Evolutionary conservation across 2,329 filamentous ascomycete genomes (phyloP).

Genomic region (Fusarium temperatum): DNA sequence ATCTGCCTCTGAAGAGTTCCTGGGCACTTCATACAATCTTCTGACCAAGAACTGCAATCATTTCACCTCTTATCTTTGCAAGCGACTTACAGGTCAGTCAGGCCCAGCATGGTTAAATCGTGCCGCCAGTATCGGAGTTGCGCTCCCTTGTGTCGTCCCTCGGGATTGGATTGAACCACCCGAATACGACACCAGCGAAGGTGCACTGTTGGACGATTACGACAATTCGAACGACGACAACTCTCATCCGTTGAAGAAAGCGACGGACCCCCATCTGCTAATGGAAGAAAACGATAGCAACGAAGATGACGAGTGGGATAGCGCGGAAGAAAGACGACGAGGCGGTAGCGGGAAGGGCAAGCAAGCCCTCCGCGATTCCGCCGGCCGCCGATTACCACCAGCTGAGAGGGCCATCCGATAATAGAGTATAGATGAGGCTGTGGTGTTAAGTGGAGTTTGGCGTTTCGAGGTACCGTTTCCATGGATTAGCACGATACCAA

Average conservation of each 20-base stretch:
- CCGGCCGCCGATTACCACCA: constrained; percentile 60
- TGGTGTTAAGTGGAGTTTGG: constrained; percentile 34
- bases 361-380: constrained; percentile 57
- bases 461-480: constrained; percentile 29
- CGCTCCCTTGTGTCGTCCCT: constrained; percentile 83
- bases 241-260: constrained; percentile 65
- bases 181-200: constrained; percentile 77
- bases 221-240: constrained; percentile 65
- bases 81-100: constrained; percentile 73
- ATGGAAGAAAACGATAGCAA: constrained; percentile 39
- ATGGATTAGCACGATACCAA: constrained; percentile 43
- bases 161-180: constrained; percentile 83
- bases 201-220: constrained; percentile 70
- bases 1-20: constrained; percentile 75
- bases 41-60: constrained; percentile 90
- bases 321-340: constrained; percentile 55
- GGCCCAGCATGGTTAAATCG: constrained; percentile 83
- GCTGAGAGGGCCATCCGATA: constrained; percentile 60
- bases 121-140: constrained; percentile 83
- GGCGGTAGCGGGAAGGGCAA: constrained; percentile 56
- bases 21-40: constrained; percentile 81
- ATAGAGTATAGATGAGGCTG: constrained; percentile 14
- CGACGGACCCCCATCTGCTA: constrained; percentile 46
- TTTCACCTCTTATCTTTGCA: constrained; percentile 81
- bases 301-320: constrained; percentile 53